A percentile compares a stretch with the other conserved stretches of the same genome.
phyloP scores from a whole-genome alignment of 352 stramenopile species.

The Ophiocytium majus region DNA sequence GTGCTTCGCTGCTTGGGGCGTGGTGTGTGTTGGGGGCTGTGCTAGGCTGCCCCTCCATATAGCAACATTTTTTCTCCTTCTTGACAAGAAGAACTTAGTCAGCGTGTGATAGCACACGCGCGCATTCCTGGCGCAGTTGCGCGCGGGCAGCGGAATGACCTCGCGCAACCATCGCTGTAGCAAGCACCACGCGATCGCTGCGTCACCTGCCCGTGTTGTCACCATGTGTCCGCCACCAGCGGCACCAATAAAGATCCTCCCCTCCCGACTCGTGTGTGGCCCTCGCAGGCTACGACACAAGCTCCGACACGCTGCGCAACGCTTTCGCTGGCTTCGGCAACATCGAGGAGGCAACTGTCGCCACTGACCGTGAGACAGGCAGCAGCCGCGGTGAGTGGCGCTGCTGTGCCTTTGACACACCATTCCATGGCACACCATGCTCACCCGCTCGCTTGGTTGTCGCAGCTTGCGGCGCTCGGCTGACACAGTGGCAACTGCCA shows the following conservation, averaged over 20 bases:
- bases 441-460: neutral
- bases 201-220: neutral
- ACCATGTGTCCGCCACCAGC: neutral
- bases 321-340: neutral
- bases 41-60: too few relatives aligned
- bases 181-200: neutral
- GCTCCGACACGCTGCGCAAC: neutral
- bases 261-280: neutral
- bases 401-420: neutral
- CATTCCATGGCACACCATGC: neutral
- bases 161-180: conserved; percentile 5
- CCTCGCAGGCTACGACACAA: neutral
- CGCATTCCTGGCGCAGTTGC: neutral
- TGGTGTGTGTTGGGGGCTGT: too few relatives aligned
- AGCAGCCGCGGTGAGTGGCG: neutral
- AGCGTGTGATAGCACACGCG: neutral
- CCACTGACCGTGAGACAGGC: conserved; percentile 13
- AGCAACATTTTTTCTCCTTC: too few relatives aligned
- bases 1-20: too few relatives aligned
- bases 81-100: too few relatives aligned
- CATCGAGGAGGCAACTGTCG: neutral
- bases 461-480: neutral
- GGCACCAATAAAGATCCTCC: neutral
- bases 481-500: neutral
- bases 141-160: neutral